phyloP scores from a whole-genome alignment of 306 rosid species.

The Castanospermum australe region DNA sequence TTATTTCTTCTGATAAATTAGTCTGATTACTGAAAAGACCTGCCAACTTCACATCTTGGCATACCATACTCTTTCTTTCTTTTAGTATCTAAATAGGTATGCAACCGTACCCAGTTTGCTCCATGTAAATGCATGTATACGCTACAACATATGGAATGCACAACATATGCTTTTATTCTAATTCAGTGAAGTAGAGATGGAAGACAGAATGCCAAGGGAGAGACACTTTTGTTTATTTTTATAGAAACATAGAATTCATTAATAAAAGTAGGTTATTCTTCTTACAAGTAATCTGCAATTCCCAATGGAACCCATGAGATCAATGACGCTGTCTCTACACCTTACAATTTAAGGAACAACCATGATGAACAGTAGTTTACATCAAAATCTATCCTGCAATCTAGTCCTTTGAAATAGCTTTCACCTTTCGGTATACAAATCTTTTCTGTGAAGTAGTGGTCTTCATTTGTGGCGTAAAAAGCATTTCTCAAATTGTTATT shows the following conservation, averaged over 20 bases:
- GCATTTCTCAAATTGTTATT: not conserved
- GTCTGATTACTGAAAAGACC: not conserved
- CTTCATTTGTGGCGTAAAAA: not conserved
- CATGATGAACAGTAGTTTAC: not conserved
- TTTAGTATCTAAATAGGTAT: not conserved
- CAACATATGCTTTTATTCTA: not conserved
- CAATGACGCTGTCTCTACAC: not conserved
- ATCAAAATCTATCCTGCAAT: not conserved
- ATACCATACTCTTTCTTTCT: not conserved
- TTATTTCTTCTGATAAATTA: conserved; percentile 4
- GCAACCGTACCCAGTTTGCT: not conserved
- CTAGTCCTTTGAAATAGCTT: not conserved
- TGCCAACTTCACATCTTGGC: not conserved
- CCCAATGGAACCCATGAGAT: not conserved
- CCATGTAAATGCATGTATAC: not conserved
- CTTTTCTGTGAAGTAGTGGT: not conserved
- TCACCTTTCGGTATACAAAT: not conserved
- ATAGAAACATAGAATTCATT: not conserved
- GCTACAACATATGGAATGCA: not conserved
- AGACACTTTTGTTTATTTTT: no score
- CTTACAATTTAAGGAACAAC: not conserved
- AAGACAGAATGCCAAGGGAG: not conserved
- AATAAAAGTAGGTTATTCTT: not conserved
- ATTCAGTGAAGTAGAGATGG: not conserved
- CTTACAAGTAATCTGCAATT: not conserved